Conservation (phyloP, 2,329 filamentous ascomycete species). For the Leptographium galeiforme region DNA sequence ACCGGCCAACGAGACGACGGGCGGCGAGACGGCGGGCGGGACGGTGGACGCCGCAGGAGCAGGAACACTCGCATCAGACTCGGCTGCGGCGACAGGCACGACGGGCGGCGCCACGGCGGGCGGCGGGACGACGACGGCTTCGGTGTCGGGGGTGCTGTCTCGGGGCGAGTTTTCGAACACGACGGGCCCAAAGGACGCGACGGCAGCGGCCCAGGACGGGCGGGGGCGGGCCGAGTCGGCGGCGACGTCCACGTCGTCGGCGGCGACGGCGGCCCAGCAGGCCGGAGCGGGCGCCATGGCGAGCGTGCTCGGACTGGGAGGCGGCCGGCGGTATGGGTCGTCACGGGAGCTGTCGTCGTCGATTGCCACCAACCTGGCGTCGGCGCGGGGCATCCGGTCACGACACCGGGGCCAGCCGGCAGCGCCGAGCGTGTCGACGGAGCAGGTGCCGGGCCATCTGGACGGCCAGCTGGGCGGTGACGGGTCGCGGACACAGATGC, state of each 20-base stretch:
- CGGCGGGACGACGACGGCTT: constrained; percentile 3
- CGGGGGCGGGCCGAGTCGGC: background rate
- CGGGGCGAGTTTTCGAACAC: constrained; percentile 9
- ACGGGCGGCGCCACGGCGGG: background rate
- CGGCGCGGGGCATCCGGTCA: constrained; percentile 61
- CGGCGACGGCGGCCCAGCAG: constrained; percentile 13
- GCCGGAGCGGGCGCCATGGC: constrained; percentile 7
- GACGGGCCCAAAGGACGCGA: background rate
- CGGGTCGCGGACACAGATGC: constrained; percentile 38
- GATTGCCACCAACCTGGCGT: constrained; percentile 78
- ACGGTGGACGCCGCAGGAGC: background rate
- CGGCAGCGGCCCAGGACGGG: background rate
- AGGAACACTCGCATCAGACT: constrained; percentile 6
- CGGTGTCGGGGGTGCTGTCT: constrained; percentile 8
- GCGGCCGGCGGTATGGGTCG: constrained; percentile 36
- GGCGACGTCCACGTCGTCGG: constrained; percentile 10
- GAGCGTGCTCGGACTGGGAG: background rate
- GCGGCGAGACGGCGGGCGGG: background rate
- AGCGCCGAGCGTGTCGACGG: constrained; percentile 59
- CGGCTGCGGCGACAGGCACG: constrained; percentile 12
- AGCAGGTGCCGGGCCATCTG: constrained; percentile 59
- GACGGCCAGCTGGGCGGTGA: constrained; percentile 40
- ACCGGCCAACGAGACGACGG: no score
- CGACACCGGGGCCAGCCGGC: constrained; percentile 54
- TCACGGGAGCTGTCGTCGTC: constrained; percentile 63